phyloP scores from a whole-genome alignment of 208 protist species.

The Novymonas esmeraldas region DNA sequence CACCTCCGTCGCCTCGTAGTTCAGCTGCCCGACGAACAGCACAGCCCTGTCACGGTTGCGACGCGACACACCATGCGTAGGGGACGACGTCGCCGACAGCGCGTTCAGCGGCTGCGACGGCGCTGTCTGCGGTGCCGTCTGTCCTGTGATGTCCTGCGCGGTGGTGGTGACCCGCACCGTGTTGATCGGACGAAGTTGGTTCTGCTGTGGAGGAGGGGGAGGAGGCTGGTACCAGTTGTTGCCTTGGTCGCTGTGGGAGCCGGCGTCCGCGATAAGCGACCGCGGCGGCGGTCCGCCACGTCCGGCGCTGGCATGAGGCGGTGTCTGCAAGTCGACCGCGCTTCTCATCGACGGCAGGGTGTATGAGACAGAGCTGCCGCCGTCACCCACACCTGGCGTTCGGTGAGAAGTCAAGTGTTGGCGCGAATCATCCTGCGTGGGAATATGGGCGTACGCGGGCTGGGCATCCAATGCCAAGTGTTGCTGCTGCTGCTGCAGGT shows the following conservation, averaged over 20 bases:
- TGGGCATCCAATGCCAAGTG: not conserved
- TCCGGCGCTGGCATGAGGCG: not conserved
- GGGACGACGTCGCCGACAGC: conserved; percentile 3
- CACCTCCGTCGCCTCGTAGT: conserved; percentile 66
- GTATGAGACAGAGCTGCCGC: not conserved
- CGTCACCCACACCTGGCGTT: no score
- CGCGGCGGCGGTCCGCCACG: not conserved
- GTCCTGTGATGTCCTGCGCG: not conserved
- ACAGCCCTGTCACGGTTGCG: conserved; percentile 36
- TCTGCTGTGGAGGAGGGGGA: not conserved
- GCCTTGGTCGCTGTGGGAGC: not conserved
- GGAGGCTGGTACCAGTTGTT: not conserved
- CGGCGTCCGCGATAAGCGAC: not conserved
- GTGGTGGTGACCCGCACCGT: not conserved
- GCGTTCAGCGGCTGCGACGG: not conserved
- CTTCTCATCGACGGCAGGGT: conserved; percentile 1
- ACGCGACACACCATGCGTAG: conserved; percentile 28
- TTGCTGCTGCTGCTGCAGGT: not conserved
- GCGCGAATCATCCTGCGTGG: not conserved
- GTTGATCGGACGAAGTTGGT: not conserved
- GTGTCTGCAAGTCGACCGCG: not conserved
- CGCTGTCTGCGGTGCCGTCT: not conserved
- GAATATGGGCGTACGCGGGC: not conserved
- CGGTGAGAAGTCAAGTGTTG: not conserved
- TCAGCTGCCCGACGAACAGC: conserved; percentile 75